These are phyloP conservation scores for Trypanosoma rangeli DNA, from an alignment of 208 protist genomes.

Conservation along the genomic window DNA sequence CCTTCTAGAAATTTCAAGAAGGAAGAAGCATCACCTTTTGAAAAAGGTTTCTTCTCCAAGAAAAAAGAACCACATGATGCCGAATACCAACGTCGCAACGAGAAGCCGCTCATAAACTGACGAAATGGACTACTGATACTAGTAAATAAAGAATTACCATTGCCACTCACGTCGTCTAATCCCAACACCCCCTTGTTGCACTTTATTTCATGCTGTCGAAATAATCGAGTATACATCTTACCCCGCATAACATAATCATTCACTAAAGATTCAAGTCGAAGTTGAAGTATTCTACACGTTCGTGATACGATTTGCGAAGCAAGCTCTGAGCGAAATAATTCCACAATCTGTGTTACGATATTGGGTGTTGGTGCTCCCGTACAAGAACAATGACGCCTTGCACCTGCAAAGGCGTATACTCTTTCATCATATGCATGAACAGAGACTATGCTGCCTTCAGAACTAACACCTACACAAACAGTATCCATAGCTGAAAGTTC, in stretches of 20 bases:
- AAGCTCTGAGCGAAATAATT: conserved; percentile 12
- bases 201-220: conserved; percentile 46
- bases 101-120: background rate
- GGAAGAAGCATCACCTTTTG: background rate
- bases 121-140: background rate
- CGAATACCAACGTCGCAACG: background rate
- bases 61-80: background rate
- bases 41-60: background rate
- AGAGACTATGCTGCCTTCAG: conserved; percentile 22
- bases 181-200: conserved; percentile 34
- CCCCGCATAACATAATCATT: conserved; percentile 70
- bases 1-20: conserved; percentile 11
- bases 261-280: conserved; percentile 57
- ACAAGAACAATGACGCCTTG: background rate
- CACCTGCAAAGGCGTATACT: conserved; percentile 5
- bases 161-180: background rate
- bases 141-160: too few species aligned
- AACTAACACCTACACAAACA: conserved; percentile 35
- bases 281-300: conserved; percentile 46
- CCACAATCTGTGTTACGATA: conserved; percentile 16
- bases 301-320: background rate
- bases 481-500: conserved; percentile 7
- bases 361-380: background rate
- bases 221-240: conserved; percentile 51
- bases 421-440: conserved; percentile 35